Base-by-base conservation (phyloP, 2,329 filamentous ascomycete species). In the Ascochyta clinopodiicola region DNA sequence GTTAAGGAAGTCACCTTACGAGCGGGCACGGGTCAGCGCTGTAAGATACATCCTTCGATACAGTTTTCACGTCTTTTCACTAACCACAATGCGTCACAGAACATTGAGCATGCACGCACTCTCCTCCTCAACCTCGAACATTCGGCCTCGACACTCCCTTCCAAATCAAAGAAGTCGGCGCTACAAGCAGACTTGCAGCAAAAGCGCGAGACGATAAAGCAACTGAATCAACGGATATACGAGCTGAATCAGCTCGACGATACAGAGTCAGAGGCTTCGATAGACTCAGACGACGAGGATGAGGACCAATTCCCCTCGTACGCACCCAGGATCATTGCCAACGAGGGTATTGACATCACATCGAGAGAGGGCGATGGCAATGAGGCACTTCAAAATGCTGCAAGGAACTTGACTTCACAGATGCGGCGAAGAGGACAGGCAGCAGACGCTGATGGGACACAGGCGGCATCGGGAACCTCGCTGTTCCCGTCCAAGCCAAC, bases 91-190 rank as follows among this genome's bases (percentile, higher is more conserved):
- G 2, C 27, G 21, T 5, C 8, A 17, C 10, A 90, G 85, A 93
- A 92, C 67, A 79, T 94, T 57, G 84, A 89, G 62, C 86, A 90
- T 71, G 90, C 90, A 19, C 85, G 87, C 36, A 82, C 81, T 0
- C 81, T 90, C 27, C 84, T 93, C 51, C 83, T 88, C 19, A 86
- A 83, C 56, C 82, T 92, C 37, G 90, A 92, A 71, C 88, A 91
- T 65, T 85, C 89, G 63, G 82, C 86, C 6, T 75, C 84, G 13
- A 78, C 75, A n/a, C 50, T 71, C 25, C 59, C 70, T 15, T 69
- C 70, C n/a, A 73, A 73, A 53, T 67, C 71, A 2, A 84, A 83
- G 55, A 84, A 86, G 63, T 80, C 86, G 59, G 83, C 88, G 54
- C 71, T 83, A 17, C 88, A 91, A 72, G 75, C 79, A 21, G 86